Base-by-base conservation (phyloP, 345 rosid genomes). In the Balakata baccata region DNA sequence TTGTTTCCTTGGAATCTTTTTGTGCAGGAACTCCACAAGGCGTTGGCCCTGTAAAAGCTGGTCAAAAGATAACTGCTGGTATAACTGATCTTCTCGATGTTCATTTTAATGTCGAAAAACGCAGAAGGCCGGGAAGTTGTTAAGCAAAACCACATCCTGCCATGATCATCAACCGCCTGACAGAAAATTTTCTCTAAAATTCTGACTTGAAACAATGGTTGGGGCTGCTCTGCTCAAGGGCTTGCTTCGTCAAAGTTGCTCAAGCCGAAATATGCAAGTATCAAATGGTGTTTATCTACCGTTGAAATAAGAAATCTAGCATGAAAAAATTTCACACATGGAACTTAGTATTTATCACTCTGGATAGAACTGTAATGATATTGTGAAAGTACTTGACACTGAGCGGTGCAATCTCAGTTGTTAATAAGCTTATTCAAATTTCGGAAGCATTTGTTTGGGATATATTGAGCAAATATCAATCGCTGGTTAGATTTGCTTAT, bases 11-110 rank as follows among this genome's bases (percentile, higher is more conserved):
- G 59, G 6, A 12, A 34, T 56, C 18, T 56, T 22, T 51, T 37
- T 77, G 62, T 79, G 81, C 83, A 94, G 98, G 98, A 73, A 92
- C 98, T 75, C 98, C 97, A 43, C 80, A 83, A 79, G 97, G 98
- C 66, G 94, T 87, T 78, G 97, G 98, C 77, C 96, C 98, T 7
- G 96, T 89, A 18, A 90, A 89, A 81, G 84, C 80, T 20, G 98
- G 98, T 17, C 94, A 92, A 81, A 88, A 83, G 76, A 85, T 94
- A 77, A 92, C 94, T 6, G 96, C 98, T 0, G 97, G 98, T 25
- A 89, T 93, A 80, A 86, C 98, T 2, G 95, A 90, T 79, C 83
- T 91, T 43, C 38, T 87, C 1, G 91, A 93, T 71, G 84, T 89
- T 47, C 82, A 86, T 46, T 91, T 91, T 22, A 77, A 82, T 53